Base-by-base conservation (phyloP, 371 early-diverging fungal genomes). In the Rhizopus sp. region DNA sequence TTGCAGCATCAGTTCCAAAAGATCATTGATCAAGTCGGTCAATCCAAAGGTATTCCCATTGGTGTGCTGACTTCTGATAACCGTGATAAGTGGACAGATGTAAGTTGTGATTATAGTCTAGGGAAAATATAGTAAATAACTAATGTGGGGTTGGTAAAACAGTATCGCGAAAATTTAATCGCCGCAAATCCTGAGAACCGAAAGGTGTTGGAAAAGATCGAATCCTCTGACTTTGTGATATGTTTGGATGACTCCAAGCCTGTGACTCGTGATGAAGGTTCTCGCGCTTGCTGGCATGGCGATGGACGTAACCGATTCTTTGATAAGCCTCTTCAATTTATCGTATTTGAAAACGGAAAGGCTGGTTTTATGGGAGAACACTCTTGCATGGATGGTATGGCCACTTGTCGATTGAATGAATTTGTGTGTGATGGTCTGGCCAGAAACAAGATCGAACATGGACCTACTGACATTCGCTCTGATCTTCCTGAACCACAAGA, bases 331-430 rank as follows among this genome's bases (percentile, higher is more conserved):
- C 77, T 91, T 53, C 94, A 96, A 77, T 93, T 97, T 55, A 89
- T 96, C 69, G 90, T 96, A 40, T 94, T 90, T 74, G 95, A 95
- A 39, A 96, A 98, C 77, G 97, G 96, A 63, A 92, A 89, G 73
- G 95, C 96, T 50, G 98, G 96, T 35, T 94, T 96, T 83, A 83
- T 85, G 55, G 96, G 93, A 55, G 98, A 98, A 85, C 98, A 97
- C 78, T 93, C 94, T 52, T 90, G 89, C 78, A 95, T 96, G 95
- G 98, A 98, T 64, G 98, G 93, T 53, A 96, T 95, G 29, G 90
- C 94, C 29, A 93, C 95, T 16, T 77, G 82, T 64, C 87, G 93
- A 47, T 72, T 95, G 78, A 80, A 80, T 66, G 89, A 90, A 62
- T 90, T 67, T 55, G 74, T 89, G 35, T 71, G 73, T 62, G 75